These are phyloP conservation scores for Stephania japonica DNA, from an alignment of 164 flowering plant genomes.

Conservation along the genomic window DNA sequence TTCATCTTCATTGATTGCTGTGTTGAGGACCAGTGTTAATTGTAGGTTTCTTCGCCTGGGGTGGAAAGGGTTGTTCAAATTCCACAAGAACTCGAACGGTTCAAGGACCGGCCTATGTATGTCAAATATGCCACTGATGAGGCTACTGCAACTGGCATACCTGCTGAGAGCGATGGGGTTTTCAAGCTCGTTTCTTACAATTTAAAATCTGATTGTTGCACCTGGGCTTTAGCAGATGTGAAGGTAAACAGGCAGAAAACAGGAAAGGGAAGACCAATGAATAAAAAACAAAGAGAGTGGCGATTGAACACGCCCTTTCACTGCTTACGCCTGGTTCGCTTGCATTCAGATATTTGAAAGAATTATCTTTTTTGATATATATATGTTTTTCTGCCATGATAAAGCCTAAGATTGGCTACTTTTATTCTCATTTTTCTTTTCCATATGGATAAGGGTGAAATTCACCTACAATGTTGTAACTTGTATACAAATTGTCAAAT, in stretches of 20 bases:
- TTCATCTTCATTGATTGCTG: not conserved
- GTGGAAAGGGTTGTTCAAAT: slow-evolving; percentile 70
- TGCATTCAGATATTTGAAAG: slow-evolving; percentile 42
- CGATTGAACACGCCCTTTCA: slow-evolving; percentile 62
- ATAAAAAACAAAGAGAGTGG: slow-evolving; percentile 85
- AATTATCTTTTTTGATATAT: not conserved
- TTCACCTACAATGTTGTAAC: too few species aligned
- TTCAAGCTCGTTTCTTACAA: slow-evolving; percentile 72
- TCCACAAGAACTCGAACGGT: slow-evolving; percentile 75
- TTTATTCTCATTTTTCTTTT: not conserved
- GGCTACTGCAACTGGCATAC: slow-evolving; percentile 23
- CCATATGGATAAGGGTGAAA: too few species aligned
- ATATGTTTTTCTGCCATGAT: not conserved
- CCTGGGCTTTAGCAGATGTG: slow-evolving; percentile 87
- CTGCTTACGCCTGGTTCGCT: slow-evolving; percentile 55
- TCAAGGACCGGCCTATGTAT: slow-evolving; percentile 65
- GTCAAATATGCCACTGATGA: slow-evolving; percentile 45
- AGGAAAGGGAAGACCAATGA: slow-evolving; percentile 91
- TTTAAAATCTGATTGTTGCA: slow-evolving; percentile 48
- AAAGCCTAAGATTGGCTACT: not conserved
- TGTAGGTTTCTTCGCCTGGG: slow-evolving; percentile 88
- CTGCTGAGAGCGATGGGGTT: slow-evolving; percentile 62
- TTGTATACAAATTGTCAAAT: too few species aligned
- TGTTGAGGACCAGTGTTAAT: not conserved
- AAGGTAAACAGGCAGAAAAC: slow-evolving; percentile 70